phyloP scores from a whole-genome alignment of 1,284 basidiomycete genomes.

The Agaricales sp. region DNA sequence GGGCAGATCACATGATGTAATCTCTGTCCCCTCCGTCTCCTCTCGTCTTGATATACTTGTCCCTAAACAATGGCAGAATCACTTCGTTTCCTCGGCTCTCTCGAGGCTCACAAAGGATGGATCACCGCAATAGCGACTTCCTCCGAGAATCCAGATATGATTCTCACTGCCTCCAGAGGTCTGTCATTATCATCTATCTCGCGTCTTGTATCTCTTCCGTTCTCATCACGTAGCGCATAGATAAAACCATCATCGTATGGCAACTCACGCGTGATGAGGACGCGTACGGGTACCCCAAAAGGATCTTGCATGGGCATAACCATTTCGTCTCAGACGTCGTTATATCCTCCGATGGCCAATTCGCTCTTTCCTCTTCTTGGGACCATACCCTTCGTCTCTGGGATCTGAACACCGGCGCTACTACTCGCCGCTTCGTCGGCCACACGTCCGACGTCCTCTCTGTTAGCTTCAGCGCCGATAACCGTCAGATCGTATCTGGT shows the following conservation, averaged over 20 bases:
- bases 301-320: slow-evolving; percentile 97
- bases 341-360: slow-evolving; percentile 98
- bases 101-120: slow-evolving; percentile 95
- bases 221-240: slow-evolving; percentile 28
- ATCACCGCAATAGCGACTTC: slow-evolving; percentile 95
- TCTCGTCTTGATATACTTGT: background rate
- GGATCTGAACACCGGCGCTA: slow-evolving; percentile 94
- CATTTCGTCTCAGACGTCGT: slow-evolving; percentile 99
- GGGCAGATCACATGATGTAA: background rate
- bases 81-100: slow-evolving; percentile 85
- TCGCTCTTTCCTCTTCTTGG: slow-evolving; percentile 99
- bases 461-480: slow-evolving; percentile 95
- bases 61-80: slow-evolving; percentile 36
- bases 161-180: slow-evolving; percentile 95
- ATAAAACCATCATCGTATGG: slow-evolving; percentile 99
- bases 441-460: slow-evolving; percentile 98
- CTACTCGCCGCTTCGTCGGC: slow-evolving; percentile 95
- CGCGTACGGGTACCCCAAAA: slow-evolving; percentile 91
- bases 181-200: slow-evolving; percentile 22
- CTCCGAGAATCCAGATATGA: slow-evolving; percentile 95
- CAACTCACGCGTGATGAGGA: slow-evolving; percentile 94
- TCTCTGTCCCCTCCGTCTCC: background rate
- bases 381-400: slow-evolving; percentile 99
- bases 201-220: slow-evolving; percentile 13
- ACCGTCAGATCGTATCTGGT: slow-evolving; percentile 98